Evolutionary conservation across 192 early-diverging fungal species (phyloP).

Genomic region (Entophlyctis luteolus): DNA sequence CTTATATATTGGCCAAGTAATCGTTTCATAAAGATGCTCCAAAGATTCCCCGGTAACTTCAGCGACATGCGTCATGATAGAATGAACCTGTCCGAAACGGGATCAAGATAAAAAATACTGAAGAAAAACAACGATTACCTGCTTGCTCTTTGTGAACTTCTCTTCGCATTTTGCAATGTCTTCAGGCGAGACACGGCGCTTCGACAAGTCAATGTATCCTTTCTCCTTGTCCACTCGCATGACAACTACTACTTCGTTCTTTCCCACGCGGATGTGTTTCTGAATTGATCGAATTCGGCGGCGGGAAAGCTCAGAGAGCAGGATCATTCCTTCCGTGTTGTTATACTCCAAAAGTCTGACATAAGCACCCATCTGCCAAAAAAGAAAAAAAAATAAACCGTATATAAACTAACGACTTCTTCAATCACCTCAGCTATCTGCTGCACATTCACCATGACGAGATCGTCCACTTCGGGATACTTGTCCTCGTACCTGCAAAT

Average conservation of each 20-base stretch:
- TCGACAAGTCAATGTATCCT: constrained; percentile 97
- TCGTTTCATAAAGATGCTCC: constrained; percentile 75
- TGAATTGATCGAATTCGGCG: constrained; percentile 95
- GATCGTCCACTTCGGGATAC: constrained; percentile 89
- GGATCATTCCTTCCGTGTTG: constrained; percentile 97
- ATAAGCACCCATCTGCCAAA: constrained; percentile 88
- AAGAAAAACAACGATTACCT: constrained; percentile 36
- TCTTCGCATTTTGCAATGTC: constrained; percentile 89
- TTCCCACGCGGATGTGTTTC: constrained; percentile 88
- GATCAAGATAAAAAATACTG: constrained; percentile 25
- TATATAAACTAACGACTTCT: neutral
- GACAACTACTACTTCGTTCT: constrained; percentile 89
- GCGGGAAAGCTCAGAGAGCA: constrained; percentile 86
- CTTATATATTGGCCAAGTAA: constrained; percentile 92
- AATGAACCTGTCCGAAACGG: constrained; percentile 50
- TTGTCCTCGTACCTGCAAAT: constrained; percentile 83
- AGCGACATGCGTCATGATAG: constrained; percentile 84
- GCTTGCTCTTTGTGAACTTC: constrained; percentile 89
- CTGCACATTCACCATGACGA: constrained; percentile 95
- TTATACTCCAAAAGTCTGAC: constrained; percentile 93
- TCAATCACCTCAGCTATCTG: constrained; percentile 72
- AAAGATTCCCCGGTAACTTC: constrained; percentile 77
- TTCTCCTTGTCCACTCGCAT: constrained; percentile 96
- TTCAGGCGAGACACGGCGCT: constrained; percentile 84
- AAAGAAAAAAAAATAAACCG: too few relatives aligned